Base-by-base conservation (phyloP, 2,329 filamentous ascomycete genomes). In the Curvularia eragrostidis region DNA sequence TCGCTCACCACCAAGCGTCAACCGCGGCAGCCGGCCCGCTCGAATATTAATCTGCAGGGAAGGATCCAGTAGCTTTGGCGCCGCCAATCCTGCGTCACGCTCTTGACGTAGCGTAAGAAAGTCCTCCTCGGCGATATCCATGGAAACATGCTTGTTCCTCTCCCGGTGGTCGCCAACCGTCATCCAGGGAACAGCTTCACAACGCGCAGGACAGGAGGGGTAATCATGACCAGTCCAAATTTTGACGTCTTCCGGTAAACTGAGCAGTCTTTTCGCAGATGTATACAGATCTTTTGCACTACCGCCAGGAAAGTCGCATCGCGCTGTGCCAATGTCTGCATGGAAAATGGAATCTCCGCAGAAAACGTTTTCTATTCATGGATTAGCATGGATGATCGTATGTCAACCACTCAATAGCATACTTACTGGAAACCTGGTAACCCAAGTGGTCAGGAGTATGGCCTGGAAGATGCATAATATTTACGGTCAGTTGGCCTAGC, bases 401-500 rank as follows among this genome's bases (percentile, higher is more conserved):
- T 7, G 9, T n/a, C 23, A 19, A 8, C 24, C 8, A 18, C 9
- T 23, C 7, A 1, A 15, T 15, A 3, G 28, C 24, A 15, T 3
- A 48, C 59, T 55, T 53, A 68, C 66, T 61, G 24, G 83, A 84
- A 49, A 88, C 81, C 32, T 75, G 71, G 59, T 89, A 89, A 0
- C 85, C 86, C 13, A 86, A 65, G 53, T 88, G 85, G 61, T 88
- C 86, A 0, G 85, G 84, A 0, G 85, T 87, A 61, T 88, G 85
- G 0, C 85, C 86, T 0, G 85, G 85, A 0, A 89, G 79, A 62
- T 87, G 82, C 0, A 88, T 67, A 0, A 80, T 84, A 2, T 68
- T 75, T 0, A 74, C 82, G 1, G 61, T 66, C 13, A 88, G 30
- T 0, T 68, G 52, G 0, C 86, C 85, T 36, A 89, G 77, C 0